Evolutionary conservation across 495 filamentous ascomycete genomes (phyloP).

Genomic region (Diplogelasinospora grovesii): DNA sequence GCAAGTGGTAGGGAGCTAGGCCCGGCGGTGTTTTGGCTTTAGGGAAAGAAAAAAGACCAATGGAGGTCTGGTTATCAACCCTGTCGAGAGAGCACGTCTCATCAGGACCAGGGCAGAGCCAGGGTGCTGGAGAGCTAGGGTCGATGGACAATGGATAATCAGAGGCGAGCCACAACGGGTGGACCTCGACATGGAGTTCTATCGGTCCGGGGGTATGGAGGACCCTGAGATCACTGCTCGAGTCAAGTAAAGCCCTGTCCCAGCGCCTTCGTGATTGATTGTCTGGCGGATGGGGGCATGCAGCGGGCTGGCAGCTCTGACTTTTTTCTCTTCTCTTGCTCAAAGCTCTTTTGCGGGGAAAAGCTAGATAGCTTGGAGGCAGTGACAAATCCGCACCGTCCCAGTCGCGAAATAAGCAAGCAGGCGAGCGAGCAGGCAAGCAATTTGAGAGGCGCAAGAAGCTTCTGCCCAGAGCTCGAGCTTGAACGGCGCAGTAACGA

Average conservation of each 20-base stretch:
- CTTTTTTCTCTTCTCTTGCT: too few species aligned
- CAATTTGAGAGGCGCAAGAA: background rate
- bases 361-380: background rate
- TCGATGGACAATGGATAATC: slow-evolving; percentile 16
- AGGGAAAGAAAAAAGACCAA: slow-evolving; percentile 12
- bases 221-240: background rate
- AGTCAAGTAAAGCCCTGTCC: background rate
- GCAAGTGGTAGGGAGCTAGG: slow-evolving; percentile 12
- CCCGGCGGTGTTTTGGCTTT: slow-evolving; percentile 14
- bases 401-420: background rate
- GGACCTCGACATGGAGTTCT: slow-evolving; percentile 13
- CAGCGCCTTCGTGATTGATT: background rate
- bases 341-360: slow-evolving; percentile 1
- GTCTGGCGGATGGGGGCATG: background rate
- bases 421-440: background rate
- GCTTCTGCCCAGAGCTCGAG: background rate
- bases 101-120: slow-evolving; percentile 12
- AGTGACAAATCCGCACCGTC: background rate
- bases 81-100: slow-evolving; percentile 21
- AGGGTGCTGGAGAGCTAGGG: slow-evolving; percentile 20
- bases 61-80: slow-evolving; percentile 18
- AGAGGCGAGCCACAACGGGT: slow-evolving; percentile 19
- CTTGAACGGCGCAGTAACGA: too few species aligned
- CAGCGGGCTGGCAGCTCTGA: too few species aligned
- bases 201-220: slow-evolving; percentile 13